Conservation (phyloP, 495 filamentous ascomycete genomes). For the Xylaria telfairii region DNA sequence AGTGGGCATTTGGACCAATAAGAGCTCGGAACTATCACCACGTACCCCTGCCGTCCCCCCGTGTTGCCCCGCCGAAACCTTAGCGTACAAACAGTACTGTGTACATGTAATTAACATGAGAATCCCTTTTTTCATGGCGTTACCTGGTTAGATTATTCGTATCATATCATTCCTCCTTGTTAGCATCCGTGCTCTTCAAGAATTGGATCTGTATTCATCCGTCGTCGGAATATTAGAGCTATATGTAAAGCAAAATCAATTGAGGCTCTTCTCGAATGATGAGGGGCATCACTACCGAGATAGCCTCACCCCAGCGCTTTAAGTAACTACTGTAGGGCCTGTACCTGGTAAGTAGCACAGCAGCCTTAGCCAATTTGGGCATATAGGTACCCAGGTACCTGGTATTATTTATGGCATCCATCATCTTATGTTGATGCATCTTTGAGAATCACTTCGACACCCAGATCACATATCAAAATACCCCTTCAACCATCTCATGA, state of each 20-base stretch:
- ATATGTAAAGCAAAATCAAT: neutral
- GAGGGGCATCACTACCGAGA: neutral
- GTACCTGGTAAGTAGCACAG: neutral
- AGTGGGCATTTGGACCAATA: neutral
- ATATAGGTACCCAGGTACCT: neutral
- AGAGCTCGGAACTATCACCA: neutral
- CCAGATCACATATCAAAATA: neutral
- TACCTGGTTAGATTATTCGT: neutral
- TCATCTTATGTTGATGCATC: too few relatives aligned
- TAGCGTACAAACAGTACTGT: neutral
- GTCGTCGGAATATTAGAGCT: neutral
- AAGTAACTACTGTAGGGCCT: neutral
- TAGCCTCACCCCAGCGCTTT: neutral
- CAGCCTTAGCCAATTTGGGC: too few relatives aligned
- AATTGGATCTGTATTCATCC: too few relatives aligned
- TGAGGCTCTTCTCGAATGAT: neutral
- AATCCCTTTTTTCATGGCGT: too few relatives aligned
- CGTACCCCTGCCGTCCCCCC: constrained; percentile 2
- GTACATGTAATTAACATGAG: neutral
- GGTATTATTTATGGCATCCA: neutral
- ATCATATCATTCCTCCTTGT: neutral
- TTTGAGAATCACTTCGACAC: neutral
- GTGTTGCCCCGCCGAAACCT: neutral
- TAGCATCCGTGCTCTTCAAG: neutral
- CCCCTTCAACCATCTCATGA: neutral